These are phyloP conservation scores for Petunia secreta DNA, from an alignment of 257 asterid species.

Conservation along the genomic window DNA sequence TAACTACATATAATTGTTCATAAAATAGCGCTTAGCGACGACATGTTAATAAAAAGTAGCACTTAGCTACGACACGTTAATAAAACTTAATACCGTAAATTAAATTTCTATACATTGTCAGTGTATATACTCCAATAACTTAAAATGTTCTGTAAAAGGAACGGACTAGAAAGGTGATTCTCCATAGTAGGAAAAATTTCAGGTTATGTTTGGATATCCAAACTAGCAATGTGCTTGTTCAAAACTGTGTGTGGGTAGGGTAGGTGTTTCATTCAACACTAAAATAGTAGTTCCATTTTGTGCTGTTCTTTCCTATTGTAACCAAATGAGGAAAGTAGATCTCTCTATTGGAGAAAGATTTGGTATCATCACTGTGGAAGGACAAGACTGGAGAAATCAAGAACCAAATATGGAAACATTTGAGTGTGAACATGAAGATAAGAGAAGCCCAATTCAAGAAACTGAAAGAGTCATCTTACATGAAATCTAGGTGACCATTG, in stretches of 20 bases:
- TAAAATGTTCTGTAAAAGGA: too few relatives aligned
- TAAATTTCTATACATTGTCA: too few relatives aligned
- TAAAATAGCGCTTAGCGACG: too few relatives aligned
- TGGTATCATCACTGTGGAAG: conserved; percentile 49
- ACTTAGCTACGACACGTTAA: too few relatives aligned
- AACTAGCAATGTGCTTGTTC: conserved; percentile 19
- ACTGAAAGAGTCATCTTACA: conserved; percentile 35
- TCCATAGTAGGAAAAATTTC: neutral
- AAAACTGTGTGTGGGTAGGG: conserved; percentile 26
- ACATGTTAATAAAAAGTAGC: too few relatives aligned
- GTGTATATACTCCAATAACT: too few relatives aligned
- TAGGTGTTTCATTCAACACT: conserved; percentile 28
- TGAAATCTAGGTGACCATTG: conserved; percentile 52
- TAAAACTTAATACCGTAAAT: too few relatives aligned
- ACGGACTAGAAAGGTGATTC: neutral
- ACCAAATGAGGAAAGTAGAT: conserved; percentile 59
- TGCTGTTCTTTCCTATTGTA: conserved; percentile 23
- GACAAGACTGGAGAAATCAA: conserved; percentile 60
- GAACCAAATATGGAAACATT: conserved; percentile 53
- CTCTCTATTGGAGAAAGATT: conserved; percentile 45
- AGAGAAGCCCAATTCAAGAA: conserved; percentile 43
- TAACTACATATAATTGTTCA: too few relatives aligned
- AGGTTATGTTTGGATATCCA: neutral
- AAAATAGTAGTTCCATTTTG: conserved; percentile 37
- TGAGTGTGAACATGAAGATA: conserved; percentile 34